Base-by-base conservation (phyloP, 2,329 filamentous ascomycete genomes). In the Fusarium vanettenii region DNA sequence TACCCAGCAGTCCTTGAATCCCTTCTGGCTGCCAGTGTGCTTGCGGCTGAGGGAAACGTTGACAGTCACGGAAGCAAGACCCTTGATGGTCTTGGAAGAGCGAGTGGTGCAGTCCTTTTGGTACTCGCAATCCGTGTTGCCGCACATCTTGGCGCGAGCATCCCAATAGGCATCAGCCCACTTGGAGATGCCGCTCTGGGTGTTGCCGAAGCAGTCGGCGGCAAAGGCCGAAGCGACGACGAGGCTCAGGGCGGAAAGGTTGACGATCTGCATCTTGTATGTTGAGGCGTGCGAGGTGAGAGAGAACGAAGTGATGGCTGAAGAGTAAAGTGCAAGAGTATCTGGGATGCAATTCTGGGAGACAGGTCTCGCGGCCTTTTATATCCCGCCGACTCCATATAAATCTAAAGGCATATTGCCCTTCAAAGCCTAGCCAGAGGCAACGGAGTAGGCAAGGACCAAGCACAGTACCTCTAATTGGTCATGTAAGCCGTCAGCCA, bases 1-100 rank as follows among this genome's bases (percentile, higher is more conserved):
- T 66, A 74, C 72, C 72, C 68, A 74, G 27, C 71, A 74, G 4
- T 74, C 71, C 22, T 67, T 59, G 48, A 73, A 74, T 14, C 72
- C 72, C n/a, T 73, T 74, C 11, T 68, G 62, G 6, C 45, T 27
- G 3, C 70, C 64, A 1, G 64, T 71, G 10, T 71, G 57, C 64
- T 74, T 74, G 8, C 71, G 65, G 18, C 37, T 56, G 3, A 74
- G 41, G 6, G 62, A 43, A 6, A 74, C 71, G 3, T 61, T 74
- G 55, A 74, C 41, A 6, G 61, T 71, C 2, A 48, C 4, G 1
- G 39, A 31, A 45, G 20, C 29, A 9, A 66, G 55, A 16, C 60
- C 64, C 5, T 39, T 22, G 5, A 66, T 37, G 4, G 37, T 37
- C 25, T 66, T 64, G 1, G 71, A 69, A 7, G 13, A 48, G 0